A percentile compares a stretch with the other conserved stretches of the same genome.
phyloP scores from a whole-genome alignment of 176 grass and related monocot genomes.

The Rhynchospora pubera region DNA sequence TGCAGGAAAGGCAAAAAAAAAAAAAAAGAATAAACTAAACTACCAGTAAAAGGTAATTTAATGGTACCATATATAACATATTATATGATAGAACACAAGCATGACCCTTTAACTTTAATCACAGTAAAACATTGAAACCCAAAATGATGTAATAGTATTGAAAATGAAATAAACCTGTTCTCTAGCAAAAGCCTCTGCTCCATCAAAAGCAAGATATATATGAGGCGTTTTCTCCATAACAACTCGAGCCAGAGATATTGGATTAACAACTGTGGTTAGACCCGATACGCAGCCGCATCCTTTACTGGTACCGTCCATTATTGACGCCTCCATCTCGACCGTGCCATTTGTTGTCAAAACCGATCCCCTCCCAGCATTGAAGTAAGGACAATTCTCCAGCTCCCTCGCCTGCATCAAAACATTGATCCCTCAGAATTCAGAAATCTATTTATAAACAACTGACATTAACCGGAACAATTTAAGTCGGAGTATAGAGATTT shows the following conservation, averaged over 20 bases:
- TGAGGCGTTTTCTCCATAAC: slow-evolving; percentile 93
- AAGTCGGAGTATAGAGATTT: background rate
- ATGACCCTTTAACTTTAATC: background rate
- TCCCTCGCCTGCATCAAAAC: slow-evolving; percentile 51
- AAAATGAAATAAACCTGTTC: slow-evolving; percentile 37
- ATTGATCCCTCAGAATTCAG: background rate
- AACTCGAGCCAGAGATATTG: slow-evolving; percentile 66
- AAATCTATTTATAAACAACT: background rate
- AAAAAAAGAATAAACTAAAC: too few relatives aligned
- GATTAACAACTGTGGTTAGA: slow-evolving; percentile 60
- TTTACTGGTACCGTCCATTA: slow-evolving; percentile 73
- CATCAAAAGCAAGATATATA: slow-evolving; percentile 77
- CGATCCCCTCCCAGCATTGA: slow-evolving; percentile 75
- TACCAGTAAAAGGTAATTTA: slow-evolving; percentile 1
- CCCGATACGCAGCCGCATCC: slow-evolving; percentile 66
- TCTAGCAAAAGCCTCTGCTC: slow-evolving; percentile 73
- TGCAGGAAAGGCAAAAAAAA: slow-evolving; percentile 19
- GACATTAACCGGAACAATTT: background rate
- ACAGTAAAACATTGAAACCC: background rate
- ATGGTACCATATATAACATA: background rate
- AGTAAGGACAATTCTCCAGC: slow-evolving; percentile 81
- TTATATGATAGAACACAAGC: background rate
- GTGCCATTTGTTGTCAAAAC: slow-evolving; percentile 59
- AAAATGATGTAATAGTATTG: background rate
- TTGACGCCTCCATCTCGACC: slow-evolving; percentile 86